Evolutionary conservation across 1,284 basidiomycete genomes (phyloP).

Genomic region (Cutaneotrichosporon sp.): DNA sequence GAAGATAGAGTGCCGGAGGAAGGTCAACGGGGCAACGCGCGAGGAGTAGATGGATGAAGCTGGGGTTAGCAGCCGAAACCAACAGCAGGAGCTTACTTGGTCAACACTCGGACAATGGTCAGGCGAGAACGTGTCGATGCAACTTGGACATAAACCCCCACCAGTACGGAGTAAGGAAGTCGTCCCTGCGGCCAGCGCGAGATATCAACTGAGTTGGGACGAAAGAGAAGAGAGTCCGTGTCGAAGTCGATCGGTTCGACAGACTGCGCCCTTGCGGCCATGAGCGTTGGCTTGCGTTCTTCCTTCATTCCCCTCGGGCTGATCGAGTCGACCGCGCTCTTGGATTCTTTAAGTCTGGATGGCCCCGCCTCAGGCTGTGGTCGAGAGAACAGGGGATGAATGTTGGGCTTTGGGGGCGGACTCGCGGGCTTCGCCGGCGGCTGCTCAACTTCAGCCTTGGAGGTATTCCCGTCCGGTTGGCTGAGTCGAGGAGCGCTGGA

Average conservation of each 20-base stretch:
- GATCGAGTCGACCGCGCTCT: background rate
- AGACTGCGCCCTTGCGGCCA: conserved; percentile 23
- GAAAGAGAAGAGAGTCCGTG: conserved; percentile 47
- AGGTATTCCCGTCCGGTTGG: too few species aligned
- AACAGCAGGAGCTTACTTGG: conserved; percentile 54
- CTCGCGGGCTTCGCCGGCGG: conserved; percentile 2
- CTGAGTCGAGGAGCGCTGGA: conserved; percentile 1
- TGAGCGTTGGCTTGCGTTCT: conserved; percentile 10
- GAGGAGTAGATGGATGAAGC: conserved; percentile 62
- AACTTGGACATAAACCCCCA: conserved; percentile 66
- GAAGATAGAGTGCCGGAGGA: conserved; percentile 75
- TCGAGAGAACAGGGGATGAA: conserved; percentile 23
- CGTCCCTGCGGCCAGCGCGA: conserved; percentile 47
- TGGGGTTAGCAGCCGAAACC: conserved; percentile 11
- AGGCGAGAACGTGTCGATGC: conserved; percentile 77
- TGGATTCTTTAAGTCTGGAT: background rate
- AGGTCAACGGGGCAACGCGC: conserved; percentile 65
- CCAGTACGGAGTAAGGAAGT: conserved; percentile 75
- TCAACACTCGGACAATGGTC: conserved; percentile 69
- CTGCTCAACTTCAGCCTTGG: background rate
- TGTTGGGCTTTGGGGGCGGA: background rate
- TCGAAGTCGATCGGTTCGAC: conserved; percentile 47
- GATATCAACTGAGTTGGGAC: conserved; percentile 47
- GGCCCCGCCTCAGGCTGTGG: background rate
- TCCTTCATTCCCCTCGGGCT: background rate